phyloP scores from a whole-genome alignment of 768 basidiomycete genomes.

The Leucosporidium yakuticum region DNA sequence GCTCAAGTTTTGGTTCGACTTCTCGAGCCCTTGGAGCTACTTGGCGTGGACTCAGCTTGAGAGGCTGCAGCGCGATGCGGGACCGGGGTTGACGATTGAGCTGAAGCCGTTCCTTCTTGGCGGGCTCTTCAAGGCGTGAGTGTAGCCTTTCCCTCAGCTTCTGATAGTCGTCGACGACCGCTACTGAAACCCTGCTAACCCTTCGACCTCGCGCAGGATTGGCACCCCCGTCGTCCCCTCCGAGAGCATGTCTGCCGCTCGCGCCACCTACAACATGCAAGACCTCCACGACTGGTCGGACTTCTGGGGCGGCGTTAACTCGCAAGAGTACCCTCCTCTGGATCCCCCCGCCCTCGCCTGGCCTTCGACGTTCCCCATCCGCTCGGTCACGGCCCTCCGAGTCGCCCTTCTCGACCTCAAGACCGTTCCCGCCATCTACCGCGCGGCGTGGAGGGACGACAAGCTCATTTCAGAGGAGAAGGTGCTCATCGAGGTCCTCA shows the following conservation, averaged over 20 bases:
- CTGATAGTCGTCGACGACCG: no score
- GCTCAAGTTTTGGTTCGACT: constrained; percentile 9
- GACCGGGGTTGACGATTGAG: not conserved
- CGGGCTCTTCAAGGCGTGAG: constrained; percentile 4
- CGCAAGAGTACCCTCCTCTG: not conserved
- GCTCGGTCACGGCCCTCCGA: not conserved
- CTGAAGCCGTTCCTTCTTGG: constrained; percentile 8
- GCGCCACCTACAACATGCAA: not conserved
- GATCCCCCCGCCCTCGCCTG: not conserved
- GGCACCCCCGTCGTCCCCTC: not conserved
- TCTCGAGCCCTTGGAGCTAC: constrained; percentile 5
- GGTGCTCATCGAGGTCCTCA: not conserved
- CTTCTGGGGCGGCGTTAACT: not conserved
- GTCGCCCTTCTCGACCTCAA: not conserved
- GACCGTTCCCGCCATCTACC: constrained; percentile 5
- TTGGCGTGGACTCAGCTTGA: constrained; percentile 5
- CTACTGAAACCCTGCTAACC: no score
- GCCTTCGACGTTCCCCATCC: constrained; percentile 1
- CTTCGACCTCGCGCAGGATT: no score
- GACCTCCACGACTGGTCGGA: not conserved
- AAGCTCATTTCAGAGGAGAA: not conserved
- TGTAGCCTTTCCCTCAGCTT: no score
- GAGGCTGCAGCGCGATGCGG: not conserved
- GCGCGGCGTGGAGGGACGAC: constrained; percentile 3
- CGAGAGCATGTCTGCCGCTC: not conserved